Conservation (phyloP, 2,329 filamentous ascomycete genomes). For the Sporothrix globosa region DNA sequence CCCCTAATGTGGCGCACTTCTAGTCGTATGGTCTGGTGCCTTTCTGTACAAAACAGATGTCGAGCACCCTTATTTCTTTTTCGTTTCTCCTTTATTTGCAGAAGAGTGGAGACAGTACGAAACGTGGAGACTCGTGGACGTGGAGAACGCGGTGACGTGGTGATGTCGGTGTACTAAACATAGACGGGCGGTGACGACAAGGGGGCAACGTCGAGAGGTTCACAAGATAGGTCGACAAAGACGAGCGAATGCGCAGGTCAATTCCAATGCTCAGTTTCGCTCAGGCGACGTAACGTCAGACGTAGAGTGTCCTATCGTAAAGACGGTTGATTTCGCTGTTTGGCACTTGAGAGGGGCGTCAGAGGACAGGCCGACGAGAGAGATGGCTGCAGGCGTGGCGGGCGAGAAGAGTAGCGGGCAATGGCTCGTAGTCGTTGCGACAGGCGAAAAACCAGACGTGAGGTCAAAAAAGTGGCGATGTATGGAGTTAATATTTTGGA, state of each 20-base stretch:
- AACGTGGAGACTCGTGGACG: constrained; percentile 32
- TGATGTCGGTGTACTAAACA: constrained; percentile 27
- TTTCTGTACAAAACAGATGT: not conserved
- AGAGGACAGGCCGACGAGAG: not conserved
- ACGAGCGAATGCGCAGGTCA: not conserved
- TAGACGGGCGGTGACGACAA: not conserved
- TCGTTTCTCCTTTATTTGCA: constrained; percentile 29
- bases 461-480: constrained; percentile 20
- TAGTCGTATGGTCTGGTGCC: constrained; percentile 20
- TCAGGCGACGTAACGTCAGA: not conserved
- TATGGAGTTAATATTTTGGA: not conserved
- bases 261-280: not conserved
- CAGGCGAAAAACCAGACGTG: not conserved
- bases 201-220: not conserved
- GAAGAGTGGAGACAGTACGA: constrained; percentile 28
- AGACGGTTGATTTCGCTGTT: constrained; percentile 9
- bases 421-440: not conserved
- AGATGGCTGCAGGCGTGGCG: constrained; percentile 16
- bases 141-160: constrained; percentile 31
- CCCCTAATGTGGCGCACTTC: constrained; percentile 17
- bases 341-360: constrained; percentile 13
- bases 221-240: not conserved
- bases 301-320: not conserved
- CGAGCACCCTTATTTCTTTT: not conserved
- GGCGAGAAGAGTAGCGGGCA: not conserved